Conservation (phyloP, 2,329 filamentous ascomycete species). For the Calcarisporium arbuscula region DNA sequence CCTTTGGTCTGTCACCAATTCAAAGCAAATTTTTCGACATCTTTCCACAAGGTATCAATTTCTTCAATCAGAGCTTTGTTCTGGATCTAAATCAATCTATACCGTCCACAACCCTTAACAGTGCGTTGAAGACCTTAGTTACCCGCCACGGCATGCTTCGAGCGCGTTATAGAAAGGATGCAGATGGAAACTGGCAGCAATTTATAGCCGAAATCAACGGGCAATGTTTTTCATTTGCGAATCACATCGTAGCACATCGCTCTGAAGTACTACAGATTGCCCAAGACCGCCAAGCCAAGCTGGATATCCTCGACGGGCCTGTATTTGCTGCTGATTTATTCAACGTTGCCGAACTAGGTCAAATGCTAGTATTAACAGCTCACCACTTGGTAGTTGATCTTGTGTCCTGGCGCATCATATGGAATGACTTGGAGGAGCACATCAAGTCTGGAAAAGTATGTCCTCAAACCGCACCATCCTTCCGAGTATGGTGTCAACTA, state of each 20-base stretch:
- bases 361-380: slow-evolving; percentile 7
- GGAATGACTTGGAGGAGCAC: slow-evolving; percentile 11
- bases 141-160: slow-evolving; percentile 29
- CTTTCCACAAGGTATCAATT: slow-evolving; percentile 20
- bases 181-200: slow-evolving; percentile 13
- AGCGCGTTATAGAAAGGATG: slow-evolving; percentile 19
- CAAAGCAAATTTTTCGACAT: slow-evolving; percentile 36
- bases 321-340: slow-evolving; percentile 15
- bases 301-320: slow-evolving; percentile 12
- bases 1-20: slow-evolving; percentile 36
- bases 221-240: slow-evolving; percentile 4
- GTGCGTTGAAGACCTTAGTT: slow-evolving; percentile 20
- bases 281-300: slow-evolving; percentile 5
- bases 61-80: slow-evolving; percentile 39
- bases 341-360: slow-evolving; percentile 5
- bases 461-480: slow-evolving; percentile 17
- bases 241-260: slow-evolving; percentile 1
- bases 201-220: slow-evolving; percentile 12
- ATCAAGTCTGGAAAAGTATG: slow-evolving; percentile 5
- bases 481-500: slow-evolving; percentile 29
- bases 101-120: slow-evolving; percentile 6
- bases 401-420: slow-evolving; percentile 40
- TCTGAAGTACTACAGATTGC: slow-evolving; percentile 1
- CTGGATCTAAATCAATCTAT: slow-evolving; percentile 22
- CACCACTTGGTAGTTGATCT: slow-evolving; percentile 30